A percentile compares a stretch with the other conserved stretches of the same genome.
These are phyloP conservation scores for Eucalyptus paniculata DNA, from an alignment of 345 rosid genomes.

Conservation along the genomic window DNA sequence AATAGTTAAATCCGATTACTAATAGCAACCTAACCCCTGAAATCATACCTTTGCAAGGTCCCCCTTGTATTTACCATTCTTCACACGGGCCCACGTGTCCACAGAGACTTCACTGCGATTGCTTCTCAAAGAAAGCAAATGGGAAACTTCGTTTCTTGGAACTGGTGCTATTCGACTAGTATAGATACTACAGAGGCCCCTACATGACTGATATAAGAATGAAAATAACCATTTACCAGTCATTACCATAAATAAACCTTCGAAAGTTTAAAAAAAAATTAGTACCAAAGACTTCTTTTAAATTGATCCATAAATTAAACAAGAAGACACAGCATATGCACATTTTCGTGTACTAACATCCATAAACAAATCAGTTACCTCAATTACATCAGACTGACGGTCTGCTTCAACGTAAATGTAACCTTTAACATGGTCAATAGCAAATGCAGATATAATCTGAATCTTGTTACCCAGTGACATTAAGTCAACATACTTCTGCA, in stretches of 20 bases:
- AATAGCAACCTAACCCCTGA: neutral
- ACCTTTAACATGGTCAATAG: slow-evolving; percentile 73
- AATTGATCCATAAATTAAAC: neutral
- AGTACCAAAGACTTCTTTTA: neutral
- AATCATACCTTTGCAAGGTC: slow-evolving; percentile 69
- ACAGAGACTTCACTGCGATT: slow-evolving; percentile 30
- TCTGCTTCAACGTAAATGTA: slow-evolving; percentile 73
- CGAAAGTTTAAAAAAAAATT: neutral
- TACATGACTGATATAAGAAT: slow-evolving; percentile 53
- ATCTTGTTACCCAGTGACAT: slow-evolving; percentile 44
- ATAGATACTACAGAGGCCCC: slow-evolving; percentile 54
- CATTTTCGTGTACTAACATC: neutral
- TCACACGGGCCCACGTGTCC: slow-evolving; percentile 88
- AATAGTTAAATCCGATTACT: neutral
- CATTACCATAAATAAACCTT: neutral
- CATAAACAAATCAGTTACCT: slow-evolving; percentile 26
- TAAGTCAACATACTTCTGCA: slow-evolving; percentile 90
- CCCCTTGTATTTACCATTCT: slow-evolving; percentile 90
- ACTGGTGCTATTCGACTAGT: slow-evolving; percentile 41
- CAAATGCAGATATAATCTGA: slow-evolving; percentile 60
- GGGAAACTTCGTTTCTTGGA: slow-evolving; percentile 53
- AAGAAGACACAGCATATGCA: neutral
- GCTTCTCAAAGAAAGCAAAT: slow-evolving; percentile 42
- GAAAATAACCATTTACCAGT: neutral
- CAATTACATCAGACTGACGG: slow-evolving; percentile 48